These are phyloP conservation scores for Colletotrichum sp. DNA, from an alignment of 2,329 filamentous ascomycete species.

Conservation along the genomic window DNA sequence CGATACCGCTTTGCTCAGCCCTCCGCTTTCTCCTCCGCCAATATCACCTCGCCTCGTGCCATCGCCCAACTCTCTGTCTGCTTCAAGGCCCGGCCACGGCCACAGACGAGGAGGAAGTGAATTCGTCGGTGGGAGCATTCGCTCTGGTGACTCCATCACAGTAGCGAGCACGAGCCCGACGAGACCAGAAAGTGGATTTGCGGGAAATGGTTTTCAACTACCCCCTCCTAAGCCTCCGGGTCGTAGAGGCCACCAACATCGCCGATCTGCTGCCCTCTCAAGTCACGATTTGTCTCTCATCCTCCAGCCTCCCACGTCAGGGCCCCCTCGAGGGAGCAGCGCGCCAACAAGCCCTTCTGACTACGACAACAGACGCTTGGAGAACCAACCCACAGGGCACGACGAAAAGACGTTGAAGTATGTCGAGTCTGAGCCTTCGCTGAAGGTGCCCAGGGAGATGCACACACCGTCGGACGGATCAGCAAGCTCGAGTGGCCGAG, in stretches of 20 bases:
- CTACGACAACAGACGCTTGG: constrained; percentile 35
- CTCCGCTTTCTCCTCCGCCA: constrained; percentile 56
- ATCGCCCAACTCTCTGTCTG: constrained; percentile 54
- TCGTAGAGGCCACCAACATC: constrained; percentile 77
- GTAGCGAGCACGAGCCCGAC: constrained; percentile 74
- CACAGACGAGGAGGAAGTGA: constrained; percentile 86
- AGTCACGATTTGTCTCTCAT: constrained; percentile 80
- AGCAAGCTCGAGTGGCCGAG: constrained; percentile 14
- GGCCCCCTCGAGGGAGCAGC: constrained; percentile 62
- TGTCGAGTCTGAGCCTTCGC: constrained; percentile 15
- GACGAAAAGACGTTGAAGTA: constrained; percentile 18
- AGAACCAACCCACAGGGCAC: not conserved
- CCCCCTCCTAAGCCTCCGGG: constrained; percentile 51
- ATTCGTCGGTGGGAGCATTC: constrained; percentile 78
- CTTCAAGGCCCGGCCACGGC: constrained; percentile 62
- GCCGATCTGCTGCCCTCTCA: constrained; percentile 83
- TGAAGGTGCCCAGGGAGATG: constrained; percentile 19
- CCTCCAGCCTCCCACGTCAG: constrained; percentile 62
- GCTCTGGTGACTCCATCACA: constrained; percentile 62
- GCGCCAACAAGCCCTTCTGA: constrained; percentile 67
- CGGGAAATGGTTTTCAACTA: constrained; percentile 60
- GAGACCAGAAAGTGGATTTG: constrained; percentile 64
- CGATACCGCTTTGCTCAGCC: constrained; percentile 52
- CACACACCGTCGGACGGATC: constrained; percentile 18
- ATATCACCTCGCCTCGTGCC: constrained; percentile 52